Evolutionary conservation across 2,329 filamentous ascomycete genomes (phyloP).

Genomic region (Colletotrichum kahawae): DNA sequence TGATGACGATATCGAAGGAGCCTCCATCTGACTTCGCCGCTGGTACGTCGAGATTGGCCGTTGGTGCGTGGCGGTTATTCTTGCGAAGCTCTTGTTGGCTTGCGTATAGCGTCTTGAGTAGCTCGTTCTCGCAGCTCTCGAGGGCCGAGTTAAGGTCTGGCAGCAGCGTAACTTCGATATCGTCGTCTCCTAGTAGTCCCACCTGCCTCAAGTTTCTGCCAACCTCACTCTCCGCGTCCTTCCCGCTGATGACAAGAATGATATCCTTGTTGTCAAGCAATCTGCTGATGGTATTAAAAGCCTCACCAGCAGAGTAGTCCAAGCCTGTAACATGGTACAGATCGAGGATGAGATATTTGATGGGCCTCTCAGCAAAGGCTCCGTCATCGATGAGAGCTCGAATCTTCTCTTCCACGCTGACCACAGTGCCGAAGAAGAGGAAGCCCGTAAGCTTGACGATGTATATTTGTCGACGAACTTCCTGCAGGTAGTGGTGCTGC

Average conservation of each 20-base stretch:
- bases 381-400: slow-evolving; percentile 83
- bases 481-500: slow-evolving; percentile 83
- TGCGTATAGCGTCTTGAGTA: slow-evolving; percentile 80
- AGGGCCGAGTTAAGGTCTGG: slow-evolving; percentile 91
- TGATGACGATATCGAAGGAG: slow-evolving; percentile 56
- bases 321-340: slow-evolving; percentile 88
- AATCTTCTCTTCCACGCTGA: slow-evolving; percentile 90
- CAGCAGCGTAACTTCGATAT: slow-evolving; percentile 78
- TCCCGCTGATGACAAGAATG: slow-evolving; percentile 80
- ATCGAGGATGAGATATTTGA: slow-evolving; percentile 89
- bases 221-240: slow-evolving; percentile 77
- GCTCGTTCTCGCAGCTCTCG: slow-evolving; percentile 93
- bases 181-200: slow-evolving; percentile 74
- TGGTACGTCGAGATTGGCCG: slow-evolving; percentile 55
- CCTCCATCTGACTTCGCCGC: slow-evolving; percentile 35
- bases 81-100: slow-evolving; percentile 65
- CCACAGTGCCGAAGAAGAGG: slow-evolving; percentile 98
- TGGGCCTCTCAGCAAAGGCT: slow-evolving; percentile 76
- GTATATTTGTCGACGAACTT: slow-evolving; percentile 86
- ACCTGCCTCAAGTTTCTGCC: slow-evolving; percentile 83
- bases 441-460: slow-evolving; percentile 93
- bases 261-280: slow-evolving; percentile 80
- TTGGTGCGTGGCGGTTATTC: slow-evolving; percentile 45
- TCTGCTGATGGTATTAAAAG: slow-evolving; percentile 90
- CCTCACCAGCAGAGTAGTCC: slow-evolving; percentile 95